A percentile compares a stretch with the other conserved stretches of the same genome.
phyloP scores from a whole-genome alignment of 306 rosid species.

The Begonia masoniana region DNA sequence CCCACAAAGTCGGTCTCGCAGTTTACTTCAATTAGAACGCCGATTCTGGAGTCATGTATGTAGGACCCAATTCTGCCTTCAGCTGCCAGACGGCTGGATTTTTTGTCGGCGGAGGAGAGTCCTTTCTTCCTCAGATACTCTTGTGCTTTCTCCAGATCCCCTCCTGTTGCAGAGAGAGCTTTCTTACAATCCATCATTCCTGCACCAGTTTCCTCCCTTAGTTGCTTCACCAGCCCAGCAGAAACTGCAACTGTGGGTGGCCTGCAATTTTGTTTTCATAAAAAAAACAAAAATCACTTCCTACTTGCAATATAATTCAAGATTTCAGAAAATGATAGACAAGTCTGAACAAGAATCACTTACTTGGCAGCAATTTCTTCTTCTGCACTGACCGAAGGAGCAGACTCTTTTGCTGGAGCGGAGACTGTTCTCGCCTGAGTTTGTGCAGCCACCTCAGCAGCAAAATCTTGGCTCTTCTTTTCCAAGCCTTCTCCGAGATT shows the following conservation, averaged over 20 bases:
- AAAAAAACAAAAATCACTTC: too few relatives aligned
- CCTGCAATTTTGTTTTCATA: conserved; percentile 27
- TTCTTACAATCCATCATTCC: conserved; percentile 99
- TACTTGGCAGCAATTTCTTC: conserved; percentile 69
- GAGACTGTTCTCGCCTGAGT: conserved; percentile 56
- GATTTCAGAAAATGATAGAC: too few relatives aligned
- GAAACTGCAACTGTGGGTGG: conserved; percentile 50
- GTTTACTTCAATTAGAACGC: conserved; percentile 91
- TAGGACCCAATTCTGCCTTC: conserved; percentile 96
- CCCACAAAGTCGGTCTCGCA: conserved; percentile 93
- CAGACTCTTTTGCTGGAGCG: conserved; percentile 35
- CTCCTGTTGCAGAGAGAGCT: conserved; percentile 87
- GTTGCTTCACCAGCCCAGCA: conserved; percentile 71
- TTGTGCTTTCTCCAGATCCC: conserved; percentile 94
- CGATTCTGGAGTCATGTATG: conserved; percentile 87
- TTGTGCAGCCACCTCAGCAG: conserved; percentile 99
- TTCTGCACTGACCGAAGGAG: conserved; percentile 35
- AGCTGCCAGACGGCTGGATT: conserved; percentile 84
- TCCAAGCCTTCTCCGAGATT: conserved; percentile 98
- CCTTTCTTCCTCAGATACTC: conserved; percentile 95
- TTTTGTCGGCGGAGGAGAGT: conserved; percentile 84
- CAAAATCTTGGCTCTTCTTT: conserved; percentile 93
- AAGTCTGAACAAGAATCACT: conserved; percentile 5
- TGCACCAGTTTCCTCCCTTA: conserved; percentile 93
- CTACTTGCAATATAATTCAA: too few relatives aligned